Evolutionary conservation across 1,139 yeast genomes (phyloP).

Genomic region (Arxiozyma slooffiae): DNA sequence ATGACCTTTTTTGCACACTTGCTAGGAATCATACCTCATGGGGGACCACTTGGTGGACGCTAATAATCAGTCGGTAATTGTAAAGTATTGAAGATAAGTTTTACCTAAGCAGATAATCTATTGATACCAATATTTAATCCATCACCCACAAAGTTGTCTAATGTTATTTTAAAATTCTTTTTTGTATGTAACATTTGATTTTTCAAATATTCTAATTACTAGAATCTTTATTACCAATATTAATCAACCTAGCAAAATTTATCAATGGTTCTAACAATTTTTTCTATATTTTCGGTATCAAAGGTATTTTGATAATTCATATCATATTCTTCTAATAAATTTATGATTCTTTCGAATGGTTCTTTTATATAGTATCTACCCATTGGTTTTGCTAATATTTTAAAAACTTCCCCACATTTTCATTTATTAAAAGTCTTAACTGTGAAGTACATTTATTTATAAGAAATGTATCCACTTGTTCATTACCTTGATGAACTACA

Average conservation of each 20-base stretch:
- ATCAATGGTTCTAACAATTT: conserved; percentile 47
- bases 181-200: conserved; percentile 75
- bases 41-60: conserved; percentile 7
- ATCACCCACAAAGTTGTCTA: conserved; percentile 85
- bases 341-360: conserved; percentile 76
- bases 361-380: conserved; percentile 63
- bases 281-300: conserved; percentile 14
- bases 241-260: conserved; percentile 79
- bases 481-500: conserved; percentile 37
- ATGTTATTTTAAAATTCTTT: conserved; percentile 64
- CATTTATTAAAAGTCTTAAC: conserved; percentile 29
- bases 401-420: conserved; percentile 48
- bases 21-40: conserved; percentile 50
- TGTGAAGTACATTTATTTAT: conserved; percentile 22
- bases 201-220: conserved; percentile 59
- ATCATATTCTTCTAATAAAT: conserved; percentile 58
- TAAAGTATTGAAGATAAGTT: conserved; percentile 40
- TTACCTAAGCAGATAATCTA: conserved; percentile 70
- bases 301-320: conserved; percentile 41
- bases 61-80: conserved; percentile 48
- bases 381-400: conserved; percentile 52
- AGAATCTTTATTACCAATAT: conserved; percentile 56
- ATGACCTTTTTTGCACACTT: conserved; percentile 58
- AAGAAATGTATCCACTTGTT: conserved; percentile 33
- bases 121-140: conserved; percentile 88